Evolutionary conservation across 1,139 yeast genomes (phyloP).

Genomic region (Geotrichum europaeum): DNA sequence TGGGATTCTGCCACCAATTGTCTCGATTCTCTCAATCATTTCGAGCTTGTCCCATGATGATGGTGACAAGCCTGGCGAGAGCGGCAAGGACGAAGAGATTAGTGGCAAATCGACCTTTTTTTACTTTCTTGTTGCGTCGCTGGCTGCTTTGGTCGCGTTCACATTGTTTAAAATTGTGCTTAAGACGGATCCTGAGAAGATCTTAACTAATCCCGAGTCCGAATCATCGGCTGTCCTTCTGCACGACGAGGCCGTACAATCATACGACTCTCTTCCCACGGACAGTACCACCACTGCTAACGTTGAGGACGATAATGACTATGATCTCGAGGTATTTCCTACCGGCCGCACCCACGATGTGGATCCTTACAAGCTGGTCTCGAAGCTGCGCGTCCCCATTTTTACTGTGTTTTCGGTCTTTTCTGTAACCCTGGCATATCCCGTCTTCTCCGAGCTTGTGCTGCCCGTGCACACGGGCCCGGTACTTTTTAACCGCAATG

Average conservation of each 20-base stretch:
- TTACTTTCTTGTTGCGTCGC: slow-evolving; percentile 65
- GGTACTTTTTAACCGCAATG: slow-evolving; percentile 36
- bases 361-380: slow-evolving; percentile 29
- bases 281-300: not conserved
- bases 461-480: slow-evolving; percentile 36
- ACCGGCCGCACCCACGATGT: not conserved
- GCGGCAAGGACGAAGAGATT: not conserved
- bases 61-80: slow-evolving; percentile 2
- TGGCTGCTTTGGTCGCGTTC: slow-evolving; percentile 51
- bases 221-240: not conserved
- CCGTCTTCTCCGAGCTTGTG: slow-evolving; percentile 63
- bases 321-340: not conserved
- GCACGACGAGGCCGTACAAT: not conserved
- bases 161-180: slow-evolving; percentile 1
- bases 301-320: not conserved
- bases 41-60: not conserved
- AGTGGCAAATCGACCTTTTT: slow-evolving; percentile 42
- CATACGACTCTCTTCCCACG: slow-evolving; percentile 2
- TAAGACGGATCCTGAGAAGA: not conserved
- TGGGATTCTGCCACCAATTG: slow-evolving; percentile 81
- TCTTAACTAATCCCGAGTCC: not conserved
- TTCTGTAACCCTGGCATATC: slow-evolving; percentile 69
- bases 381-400: slow-evolving; percentile 58
- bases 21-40: slow-evolving; percentile 52
- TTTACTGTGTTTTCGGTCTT: slow-evolving; percentile 70